Percentiles rank a stretch among this genome's conserved stretches.
These are phyloP conservation scores for Apocynum venetum DNA, from an alignment of 257 asterid genomes.

Conservation along the genomic window DNA sequence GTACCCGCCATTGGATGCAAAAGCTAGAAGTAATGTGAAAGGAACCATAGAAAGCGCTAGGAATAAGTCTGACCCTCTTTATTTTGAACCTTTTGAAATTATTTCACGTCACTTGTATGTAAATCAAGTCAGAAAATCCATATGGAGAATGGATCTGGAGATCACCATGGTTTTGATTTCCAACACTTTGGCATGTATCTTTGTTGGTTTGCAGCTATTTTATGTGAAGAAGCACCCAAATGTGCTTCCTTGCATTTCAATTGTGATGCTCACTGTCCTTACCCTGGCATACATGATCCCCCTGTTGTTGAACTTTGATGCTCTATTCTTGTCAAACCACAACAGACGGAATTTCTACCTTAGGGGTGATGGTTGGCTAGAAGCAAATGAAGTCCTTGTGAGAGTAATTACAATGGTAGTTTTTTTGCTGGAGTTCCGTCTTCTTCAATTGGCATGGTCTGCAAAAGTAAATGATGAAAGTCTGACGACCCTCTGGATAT, in stretches of 20 bases:
- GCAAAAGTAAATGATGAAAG: constrained; percentile 49
- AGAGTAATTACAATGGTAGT: constrained; percentile 86
- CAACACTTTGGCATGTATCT: constrained; percentile 63
- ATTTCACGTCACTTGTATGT: constrained; percentile 51
- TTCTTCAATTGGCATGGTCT: constrained; percentile 77
- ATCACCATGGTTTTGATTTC: constrained; percentile 76
- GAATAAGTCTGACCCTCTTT: constrained; percentile 46
- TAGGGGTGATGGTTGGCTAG: constrained; percentile 75
- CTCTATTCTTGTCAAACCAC: constrained; percentile 49
- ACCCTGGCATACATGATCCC: constrained; percentile 78
- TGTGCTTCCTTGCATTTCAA: constrained; percentile 58
- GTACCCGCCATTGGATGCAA: constrained; percentile 50
- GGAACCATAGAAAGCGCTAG: constrained; percentile 79
- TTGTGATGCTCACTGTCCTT: constrained; percentile 60
- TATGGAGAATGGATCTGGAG: constrained; percentile 92
- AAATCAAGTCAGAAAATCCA: constrained; percentile 64
- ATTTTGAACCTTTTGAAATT: constrained; percentile 62
- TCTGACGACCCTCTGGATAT: constrained; percentile 42
- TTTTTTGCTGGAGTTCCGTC: constrained; percentile 75
- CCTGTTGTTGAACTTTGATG: constrained; percentile 75
- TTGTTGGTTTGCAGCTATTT: constrained; percentile 65
- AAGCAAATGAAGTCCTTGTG: constrained; percentile 76
- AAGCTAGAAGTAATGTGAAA: constrained; percentile 33
- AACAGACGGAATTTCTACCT: constrained; percentile 52
- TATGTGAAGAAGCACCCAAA: constrained; percentile 55